Conservation (phyloP, 179 eudicot genomes). For the Camellia oleifera region DNA sequence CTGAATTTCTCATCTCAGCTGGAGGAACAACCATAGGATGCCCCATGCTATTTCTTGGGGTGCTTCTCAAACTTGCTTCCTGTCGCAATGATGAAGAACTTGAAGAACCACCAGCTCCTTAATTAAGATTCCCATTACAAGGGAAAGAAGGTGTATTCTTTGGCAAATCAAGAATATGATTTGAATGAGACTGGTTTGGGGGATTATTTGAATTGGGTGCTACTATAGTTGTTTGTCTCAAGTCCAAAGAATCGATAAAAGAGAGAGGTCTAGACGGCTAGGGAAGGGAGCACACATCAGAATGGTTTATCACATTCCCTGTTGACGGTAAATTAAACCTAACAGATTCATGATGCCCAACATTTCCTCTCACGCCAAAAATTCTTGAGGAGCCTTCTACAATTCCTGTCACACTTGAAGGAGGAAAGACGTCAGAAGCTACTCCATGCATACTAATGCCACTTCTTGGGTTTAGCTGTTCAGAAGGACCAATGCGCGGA, state of each 20-base stretch:
- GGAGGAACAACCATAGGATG: conserved; percentile 24
- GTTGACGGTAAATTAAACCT: conserved; percentile 21
- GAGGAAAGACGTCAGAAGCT: conserved; percentile 26
- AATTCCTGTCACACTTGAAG: conserved; percentile 18
- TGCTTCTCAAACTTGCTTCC: conserved; percentile 25
- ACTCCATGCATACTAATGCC: conserved; percentile 24
- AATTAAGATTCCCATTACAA: conserved; percentile 26
- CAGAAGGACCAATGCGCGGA: conserved; percentile 21
- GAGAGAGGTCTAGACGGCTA: conserved; percentile 29
- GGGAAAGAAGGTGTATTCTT: conserved; percentile 27
- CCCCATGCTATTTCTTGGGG: conserved; percentile 29
- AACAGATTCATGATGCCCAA: conserved; percentile 22
- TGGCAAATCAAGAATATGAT: conserved; percentile 20
- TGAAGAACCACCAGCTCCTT: conserved; percentile 27
- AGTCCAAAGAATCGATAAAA: conserved; percentile 22
- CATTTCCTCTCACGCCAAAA: conserved; percentile 22
- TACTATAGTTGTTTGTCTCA: conserved; percentile 19
- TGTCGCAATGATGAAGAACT: conserved; percentile 22
- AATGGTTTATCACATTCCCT: conserved; percentile 20
- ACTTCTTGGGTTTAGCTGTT: conserved; percentile 25
- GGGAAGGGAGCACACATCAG: conserved; percentile 19
- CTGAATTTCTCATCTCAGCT: conserved; percentile 29
- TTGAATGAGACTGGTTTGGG: conserved; percentile 21
- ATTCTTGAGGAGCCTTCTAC: conserved; percentile 36
- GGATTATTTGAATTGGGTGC: conserved; percentile 22